These are phyloP conservation scores for Anthracocystis panici-leucophaei DNA, from an alignment of 1,284 basidiomycete species.

Conservation along the genomic window DNA sequence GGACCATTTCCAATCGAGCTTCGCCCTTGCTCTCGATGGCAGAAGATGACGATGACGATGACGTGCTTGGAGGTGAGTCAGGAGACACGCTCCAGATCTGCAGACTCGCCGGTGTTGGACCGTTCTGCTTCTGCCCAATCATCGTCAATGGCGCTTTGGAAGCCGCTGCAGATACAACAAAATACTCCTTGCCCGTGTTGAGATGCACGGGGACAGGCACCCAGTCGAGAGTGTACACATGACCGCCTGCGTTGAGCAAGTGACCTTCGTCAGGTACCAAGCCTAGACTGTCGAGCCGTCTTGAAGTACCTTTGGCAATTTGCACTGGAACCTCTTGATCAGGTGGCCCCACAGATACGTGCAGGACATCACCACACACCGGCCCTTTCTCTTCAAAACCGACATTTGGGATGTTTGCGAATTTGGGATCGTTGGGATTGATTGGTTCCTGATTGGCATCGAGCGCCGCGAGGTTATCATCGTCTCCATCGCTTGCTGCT, in stretches of 20 bases:
- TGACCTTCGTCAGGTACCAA: conserved; percentile 43
- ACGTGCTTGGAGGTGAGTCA: background rate
- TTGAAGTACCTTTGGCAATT: conserved; percentile 17
- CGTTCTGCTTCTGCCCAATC: conserved; percentile 23
- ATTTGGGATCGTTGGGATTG: conserved; percentile 32
- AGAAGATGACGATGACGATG: background rate
- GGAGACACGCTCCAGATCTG: conserved; percentile 56
- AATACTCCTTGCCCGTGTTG: conserved; percentile 43
- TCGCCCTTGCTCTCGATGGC: conserved; percentile 18
- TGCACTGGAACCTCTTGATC: conserved; percentile 26
- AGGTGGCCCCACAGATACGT: conserved; percentile 28
- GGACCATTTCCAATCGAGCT: conserved; percentile 38
- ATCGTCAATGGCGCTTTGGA: conserved; percentile 23
- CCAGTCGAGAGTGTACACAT: conserved; percentile 57
- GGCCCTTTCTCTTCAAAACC: conserved; percentile 37
- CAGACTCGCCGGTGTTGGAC: conserved; percentile 21
- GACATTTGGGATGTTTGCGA: conserved; percentile 31
- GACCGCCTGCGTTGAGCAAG: conserved; percentile 48
- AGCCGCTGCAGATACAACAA: conserved; percentile 37
- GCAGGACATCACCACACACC: conserved; percentile 21
- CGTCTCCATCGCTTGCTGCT: conserved; percentile 15
- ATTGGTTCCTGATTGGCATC: conserved; percentile 32
- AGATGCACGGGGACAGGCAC: conserved; percentile 46
- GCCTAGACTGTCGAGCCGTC: conserved; percentile 27
- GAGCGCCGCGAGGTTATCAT: conserved; percentile 15